These are phyloP conservation scores for Babesia divergens DNA, from an alignment of 169 alveolate species.

Conservation along the genomic window DNA sequence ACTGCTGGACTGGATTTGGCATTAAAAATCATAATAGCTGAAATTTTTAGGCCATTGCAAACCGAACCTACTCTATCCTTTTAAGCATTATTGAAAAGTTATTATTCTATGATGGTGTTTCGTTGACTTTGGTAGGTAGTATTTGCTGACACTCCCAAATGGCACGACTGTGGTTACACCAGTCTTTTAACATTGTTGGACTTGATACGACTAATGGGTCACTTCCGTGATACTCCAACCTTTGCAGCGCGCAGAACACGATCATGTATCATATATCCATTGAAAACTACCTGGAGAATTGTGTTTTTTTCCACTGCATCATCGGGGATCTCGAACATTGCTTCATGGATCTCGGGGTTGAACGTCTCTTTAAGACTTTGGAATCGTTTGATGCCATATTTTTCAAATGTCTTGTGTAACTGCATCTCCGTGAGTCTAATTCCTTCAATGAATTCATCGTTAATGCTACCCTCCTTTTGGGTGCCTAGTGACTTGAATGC, in stretches of 20 bases:
- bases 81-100: no score
- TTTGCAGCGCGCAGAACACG: conserved; percentile 81
- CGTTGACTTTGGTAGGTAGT: background rate
- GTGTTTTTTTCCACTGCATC: conserved; percentile 77
- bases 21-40: no score
- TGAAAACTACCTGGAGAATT: conserved; percentile 82
- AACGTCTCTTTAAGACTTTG: conserved; percentile 83
- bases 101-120: no score
- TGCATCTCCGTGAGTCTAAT: conserved; percentile 82
- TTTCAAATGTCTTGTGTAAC: conserved; percentile 81
- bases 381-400: conserved; percentile 79
- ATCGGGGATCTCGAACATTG: conserved; percentile 85
- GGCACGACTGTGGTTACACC: background rate
- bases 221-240: conserved; percentile 61
- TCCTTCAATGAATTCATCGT: conserved; percentile 78
- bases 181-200: background rate
- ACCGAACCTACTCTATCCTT: no score
- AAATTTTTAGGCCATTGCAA: no score
- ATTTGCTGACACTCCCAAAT: background rate
- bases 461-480: conserved; percentile 53
- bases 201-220: background rate
- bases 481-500: conserved; percentile 70
- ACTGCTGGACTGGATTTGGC: no score
- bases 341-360: conserved; percentile 90
- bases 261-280: conserved; percentile 88